Evolutionary conservation across 2,329 filamentous ascomycete genomes (phyloP).

Genomic region (Hypoxylon sp.): DNA sequence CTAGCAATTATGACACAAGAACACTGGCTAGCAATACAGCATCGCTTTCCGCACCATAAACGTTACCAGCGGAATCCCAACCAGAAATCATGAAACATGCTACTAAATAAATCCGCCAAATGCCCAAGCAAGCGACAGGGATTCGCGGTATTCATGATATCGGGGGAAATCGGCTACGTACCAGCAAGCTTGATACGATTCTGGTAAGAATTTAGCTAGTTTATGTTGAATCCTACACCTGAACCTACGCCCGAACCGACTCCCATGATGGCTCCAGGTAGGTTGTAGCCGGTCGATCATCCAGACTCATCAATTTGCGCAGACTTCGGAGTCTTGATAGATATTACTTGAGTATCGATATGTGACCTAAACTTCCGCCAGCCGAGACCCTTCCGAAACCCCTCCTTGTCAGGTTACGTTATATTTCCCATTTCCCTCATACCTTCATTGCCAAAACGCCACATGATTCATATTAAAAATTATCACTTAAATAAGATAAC

Average conservation of each 20-base stretch:
- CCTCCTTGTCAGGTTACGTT: background rate
- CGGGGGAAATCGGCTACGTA: no score
- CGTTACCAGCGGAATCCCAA: no score
- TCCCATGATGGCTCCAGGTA: no score
- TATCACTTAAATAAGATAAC: background rate
- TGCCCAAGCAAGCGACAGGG: no score
- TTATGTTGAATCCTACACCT: no score
- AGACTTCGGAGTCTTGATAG: background rate
- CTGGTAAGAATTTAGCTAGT: no score
- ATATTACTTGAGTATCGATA: background rate
- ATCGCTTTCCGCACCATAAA: background rate
- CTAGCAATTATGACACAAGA: background rate
- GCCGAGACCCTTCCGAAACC: background rate
- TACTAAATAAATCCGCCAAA: no score
- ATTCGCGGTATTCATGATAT: no score
- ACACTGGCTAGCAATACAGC: background rate
- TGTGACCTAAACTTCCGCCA: background rate
- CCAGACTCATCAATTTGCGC: background rate
- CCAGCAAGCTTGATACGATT: no score
- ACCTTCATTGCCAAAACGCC: background rate
- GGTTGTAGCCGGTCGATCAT: background rate
- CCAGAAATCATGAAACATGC: no score
- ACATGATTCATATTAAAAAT: background rate
- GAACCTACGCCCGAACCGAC: no score
- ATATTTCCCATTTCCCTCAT: background rate